phyloP scores from a whole-genome alignment of 306 rosid genomes.

The Castanea sativa region DNA sequence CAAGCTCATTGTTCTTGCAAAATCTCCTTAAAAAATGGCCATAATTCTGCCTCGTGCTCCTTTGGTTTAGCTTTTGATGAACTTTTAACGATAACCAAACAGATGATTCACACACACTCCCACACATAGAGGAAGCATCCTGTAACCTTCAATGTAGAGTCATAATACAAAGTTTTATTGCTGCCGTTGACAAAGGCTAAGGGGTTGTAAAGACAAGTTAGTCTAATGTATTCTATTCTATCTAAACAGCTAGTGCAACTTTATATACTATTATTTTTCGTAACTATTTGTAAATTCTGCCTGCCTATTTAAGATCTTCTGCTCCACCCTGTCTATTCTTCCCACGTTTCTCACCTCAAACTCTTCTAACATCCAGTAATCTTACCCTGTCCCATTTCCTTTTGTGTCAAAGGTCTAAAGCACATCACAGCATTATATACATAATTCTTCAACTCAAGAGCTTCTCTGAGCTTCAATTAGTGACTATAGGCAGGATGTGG shows the following conservation, averaged over 20 bases:
- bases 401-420: conserved; percentile 7
- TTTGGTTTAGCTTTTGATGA: conserved; percentile 25
- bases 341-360: conserved; percentile 39
- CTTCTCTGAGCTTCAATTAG: conserved; percentile 20
- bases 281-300: conserved; percentile 31
- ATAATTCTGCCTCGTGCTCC: conserved; percentile 60
- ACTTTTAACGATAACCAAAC: conserved; percentile 22
- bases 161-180: conserved; percentile 24
- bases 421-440: conserved; percentile 20
- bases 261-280: conserved; percentile 39
- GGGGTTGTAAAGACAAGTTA: conserved; percentile 49
- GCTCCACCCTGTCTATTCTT: conserved; percentile 47
- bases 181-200: conserved; percentile 63
- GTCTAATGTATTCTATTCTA: conserved; percentile 51
- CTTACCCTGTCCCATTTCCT: conserved; percentile 23
- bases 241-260: conserved; percentile 71
- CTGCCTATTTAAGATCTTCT: conserved; percentile 74
- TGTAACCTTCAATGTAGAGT: conserved; percentile 50
- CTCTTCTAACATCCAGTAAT: conserved; percentile 22
- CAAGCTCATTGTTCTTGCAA: conserved; percentile 30
- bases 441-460: conserved; percentile 20
- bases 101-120: conserved; percentile 3
- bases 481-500: conserved; percentile 54
- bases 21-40: conserved; percentile 66
- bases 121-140: conserved; percentile 56